These are phyloP conservation scores for Aspergillus sp. DNA, from an alignment of 2,329 filamentous ascomycete genomes.

Conservation along the genomic window DNA sequence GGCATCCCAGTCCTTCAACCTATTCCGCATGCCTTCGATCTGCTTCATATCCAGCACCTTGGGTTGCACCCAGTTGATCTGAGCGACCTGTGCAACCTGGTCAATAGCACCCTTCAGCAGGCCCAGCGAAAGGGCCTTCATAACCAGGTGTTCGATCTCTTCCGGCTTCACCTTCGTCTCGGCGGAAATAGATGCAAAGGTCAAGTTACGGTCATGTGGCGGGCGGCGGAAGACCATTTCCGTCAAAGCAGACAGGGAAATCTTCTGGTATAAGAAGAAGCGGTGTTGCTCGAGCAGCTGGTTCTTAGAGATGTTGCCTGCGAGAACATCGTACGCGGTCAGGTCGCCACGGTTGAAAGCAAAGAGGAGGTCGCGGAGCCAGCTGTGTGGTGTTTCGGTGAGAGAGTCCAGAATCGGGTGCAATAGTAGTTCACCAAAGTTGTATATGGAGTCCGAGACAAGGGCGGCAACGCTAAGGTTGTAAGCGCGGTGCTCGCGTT, in stretches of 20 bases:
- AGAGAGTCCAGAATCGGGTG: slow-evolving; percentile 94
- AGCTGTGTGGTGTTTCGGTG: slow-evolving; percentile 72
- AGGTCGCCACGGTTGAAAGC: slow-evolving; percentile 97
- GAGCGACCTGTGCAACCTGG: slow-evolving; percentile 89
- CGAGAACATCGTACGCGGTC: slow-evolving; percentile 80
- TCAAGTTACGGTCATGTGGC: slow-evolving; percentile 93
- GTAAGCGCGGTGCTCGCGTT: slow-evolving; percentile 83
- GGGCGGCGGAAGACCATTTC: slow-evolving; percentile 96
- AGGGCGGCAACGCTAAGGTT: slow-evolving; percentile 91
- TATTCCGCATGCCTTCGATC: slow-evolving; percentile 86
- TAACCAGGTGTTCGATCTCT: slow-evolving; percentile 96
- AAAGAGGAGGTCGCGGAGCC: slow-evolving; percentile 94
- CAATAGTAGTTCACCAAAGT: slow-evolving; percentile 97
- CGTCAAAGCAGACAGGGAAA: slow-evolving; percentile 92
- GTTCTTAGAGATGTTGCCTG: slow-evolving; percentile 79
- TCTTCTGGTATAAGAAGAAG: slow-evolving; percentile 92
- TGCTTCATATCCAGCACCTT: slow-evolving; percentile 96
- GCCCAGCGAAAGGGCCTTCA: slow-evolving; percentile 97
- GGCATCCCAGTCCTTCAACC: slow-evolving; percentile 91
- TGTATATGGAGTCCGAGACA: slow-evolving; percentile 95
- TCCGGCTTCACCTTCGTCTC: slow-evolving; percentile 91
- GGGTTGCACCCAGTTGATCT: slow-evolving; percentile 98
- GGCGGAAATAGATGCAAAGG: slow-evolving; percentile 81
- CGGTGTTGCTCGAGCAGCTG: slow-evolving; percentile 77
- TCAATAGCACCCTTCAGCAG: slow-evolving; percentile 91